These are phyloP conservation scores for Vairimorpha ceranae DNA, from an alignment of 371 early-diverging fungal species.

Conservation along the genomic window DNA sequence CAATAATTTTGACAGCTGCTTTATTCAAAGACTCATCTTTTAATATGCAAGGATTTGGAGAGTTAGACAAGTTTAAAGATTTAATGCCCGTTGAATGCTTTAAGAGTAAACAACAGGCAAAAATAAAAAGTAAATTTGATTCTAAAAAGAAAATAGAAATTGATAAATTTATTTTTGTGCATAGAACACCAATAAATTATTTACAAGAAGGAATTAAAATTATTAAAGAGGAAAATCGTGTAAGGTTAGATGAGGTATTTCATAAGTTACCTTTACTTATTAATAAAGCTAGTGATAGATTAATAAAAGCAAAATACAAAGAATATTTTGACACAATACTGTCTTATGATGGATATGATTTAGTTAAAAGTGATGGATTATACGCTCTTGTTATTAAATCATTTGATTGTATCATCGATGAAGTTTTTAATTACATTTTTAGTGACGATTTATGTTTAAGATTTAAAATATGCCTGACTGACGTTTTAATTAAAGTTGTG, in stretches of 20 bases:
- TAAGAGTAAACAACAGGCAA: background rate
- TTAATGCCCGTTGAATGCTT: background rate
- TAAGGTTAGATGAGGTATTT: conserved; percentile 5
- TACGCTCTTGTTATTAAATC: background rate
- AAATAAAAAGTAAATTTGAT: background rate
- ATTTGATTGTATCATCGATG: background rate
- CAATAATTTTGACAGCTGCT: background rate
- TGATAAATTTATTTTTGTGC: background rate
- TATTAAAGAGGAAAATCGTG: background rate
- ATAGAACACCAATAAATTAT: background rate
- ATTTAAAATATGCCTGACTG: background rate
- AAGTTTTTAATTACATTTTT: background rate
- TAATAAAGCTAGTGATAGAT: background rate
- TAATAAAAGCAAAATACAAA: background rate
- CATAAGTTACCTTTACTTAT: background rate
- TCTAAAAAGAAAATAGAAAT: background rate
- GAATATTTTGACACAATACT: background rate
- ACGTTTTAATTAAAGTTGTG: background rate
- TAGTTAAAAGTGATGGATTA: background rate
- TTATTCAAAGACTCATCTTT: background rate
- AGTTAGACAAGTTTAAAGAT: background rate
- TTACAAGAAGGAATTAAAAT: conserved; percentile 14
- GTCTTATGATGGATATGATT: conserved; percentile 5
- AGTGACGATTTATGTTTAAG: background rate
- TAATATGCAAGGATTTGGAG: background rate